Base-by-base conservation (phyloP, 1,284 basidiomycete species). In the Chondrostereum purpureum region DNA sequence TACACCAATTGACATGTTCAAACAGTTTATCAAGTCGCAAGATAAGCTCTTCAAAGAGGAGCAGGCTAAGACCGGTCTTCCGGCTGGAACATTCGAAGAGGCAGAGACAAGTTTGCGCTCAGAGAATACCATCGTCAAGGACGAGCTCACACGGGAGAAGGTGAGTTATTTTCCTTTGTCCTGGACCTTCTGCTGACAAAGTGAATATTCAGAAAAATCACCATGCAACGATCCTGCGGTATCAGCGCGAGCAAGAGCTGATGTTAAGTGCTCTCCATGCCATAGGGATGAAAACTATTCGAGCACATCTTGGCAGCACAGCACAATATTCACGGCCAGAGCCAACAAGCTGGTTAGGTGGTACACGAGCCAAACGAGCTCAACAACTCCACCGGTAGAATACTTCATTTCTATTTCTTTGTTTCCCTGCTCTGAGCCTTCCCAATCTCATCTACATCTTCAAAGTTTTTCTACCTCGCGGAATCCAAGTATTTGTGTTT, bases 11-110 rank as follows among this genome's bases (percentile, higher is more conserved):
- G 20, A 35, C 34, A 27, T 40, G 58, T n/a, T n/a, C n/a, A 53
- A 3, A 27, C 55, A 92, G 85, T 93, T 95, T 63, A 93, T 96
- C 70, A 90, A 90, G 63, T 76, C 83, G 43, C 93, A 96, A 63
- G 92, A 95, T 67, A 88, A 89, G 54, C 69, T 92, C 22, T 86
- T 90, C 66, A 88, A 85, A 55, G 83, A 88, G 57, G 80, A 87
- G 52, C 80, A 83, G 45, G 76, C 75, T 48, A 72, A 67, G 53
- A 61, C 64, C 39, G 56, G 53, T 31, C 50, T 57, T 46, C 52
- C 43, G 47, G 18, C 60, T 39, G 77, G 67, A 42, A 69, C 70
- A 5, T 83, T 82, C 56, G 87, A 83, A 54, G 88, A 92, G 54
- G 78, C 78, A 0, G 81, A 85, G 57, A 71, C 74, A 14, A 78